phyloP scores from a whole-genome alignment of 495 filamentous ascomycete genomes.

The Parachaetomium inaequale region DNA sequence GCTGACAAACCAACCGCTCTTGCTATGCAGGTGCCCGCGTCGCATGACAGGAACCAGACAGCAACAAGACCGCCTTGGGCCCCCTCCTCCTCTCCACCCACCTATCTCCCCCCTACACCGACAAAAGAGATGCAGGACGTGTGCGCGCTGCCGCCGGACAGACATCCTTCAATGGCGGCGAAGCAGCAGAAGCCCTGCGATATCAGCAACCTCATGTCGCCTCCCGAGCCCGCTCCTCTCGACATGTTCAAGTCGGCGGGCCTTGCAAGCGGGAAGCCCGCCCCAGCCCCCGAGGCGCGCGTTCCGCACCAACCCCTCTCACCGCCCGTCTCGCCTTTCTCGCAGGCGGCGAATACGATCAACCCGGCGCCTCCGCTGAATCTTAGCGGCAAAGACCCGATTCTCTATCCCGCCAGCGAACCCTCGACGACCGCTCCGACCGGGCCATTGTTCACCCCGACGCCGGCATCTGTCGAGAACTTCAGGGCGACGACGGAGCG shows the following conservation, averaged over 20 bases:
- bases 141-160: neutral
- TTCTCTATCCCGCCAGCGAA: slow-evolving; percentile 55
- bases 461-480: slow-evolving; percentile 38
- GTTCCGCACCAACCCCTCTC: slow-evolving; percentile 58
- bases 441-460: slow-evolving; percentile 54
- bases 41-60: slow-evolving; percentile 13
- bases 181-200: slow-evolving; percentile 35
- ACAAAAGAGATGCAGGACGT: slow-evolving; percentile 18
- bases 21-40: slow-evolving; percentile 18
- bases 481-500: slow-evolving; percentile 35
- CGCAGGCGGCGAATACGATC: slow-evolving; percentile 34
- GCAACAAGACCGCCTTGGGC: slow-evolving; percentile 15
- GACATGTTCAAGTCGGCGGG: slow-evolving; percentile 53
- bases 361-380: slow-evolving; percentile 44
- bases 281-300: slow-evolving; percentile 32
- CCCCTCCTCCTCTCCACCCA: slow-evolving; percentile 4
- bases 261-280: slow-evolving; percentile 33
- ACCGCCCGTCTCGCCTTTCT: slow-evolving; percentile 68
- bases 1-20: slow-evolving; percentile 20
- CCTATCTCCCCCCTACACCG: slow-evolving; percentile 18
- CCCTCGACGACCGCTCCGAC: slow-evolving; percentile 44
- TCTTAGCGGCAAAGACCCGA: slow-evolving; percentile 51
- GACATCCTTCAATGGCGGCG: slow-evolving; percentile 6
- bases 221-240: slow-evolving; percentile 61
- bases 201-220: slow-evolving; percentile 68